Evolutionary conservation across 352 stramenopile species (phyloP), one percentile per base, ranked within the genome.

Genomic region (Phytophthora cajani): DNA sequence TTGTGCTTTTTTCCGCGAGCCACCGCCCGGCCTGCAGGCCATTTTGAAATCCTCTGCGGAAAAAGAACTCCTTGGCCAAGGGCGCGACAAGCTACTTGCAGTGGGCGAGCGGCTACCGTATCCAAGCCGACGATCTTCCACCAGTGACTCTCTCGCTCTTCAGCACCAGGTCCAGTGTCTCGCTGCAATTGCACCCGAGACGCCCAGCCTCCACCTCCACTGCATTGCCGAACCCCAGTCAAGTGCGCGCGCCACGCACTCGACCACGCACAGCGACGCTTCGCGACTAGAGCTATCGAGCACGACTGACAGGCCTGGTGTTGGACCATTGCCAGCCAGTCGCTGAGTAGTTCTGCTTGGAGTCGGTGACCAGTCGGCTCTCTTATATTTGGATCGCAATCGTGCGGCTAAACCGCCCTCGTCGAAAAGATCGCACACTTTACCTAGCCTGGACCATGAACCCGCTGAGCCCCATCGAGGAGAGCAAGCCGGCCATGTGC

Each of bases 401-500:
- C 42, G 42, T 49, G 42, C 17, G 16, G 16, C 42, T 57, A 53
- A 9, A 36, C 44, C 21, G 21, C 33, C 25, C 55, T 42, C 32
- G 50, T 19, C 21, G 2, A 36, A 72, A 77, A 77, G 65, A 77
- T 74, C 71, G 65, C 61, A 23, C 42, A 49, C 14, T 19, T 49
- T 49, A 50, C 44, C 16, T 65, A 17, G 36, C 36, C 7, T 70
- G 3, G 40, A 76, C 42, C 42, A 49, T 77, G 75, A 76, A 73
- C 30, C 54, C 53, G 5, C 54, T 72, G 32, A 79, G 72, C 33
- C 67, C 74, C 21, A 70, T 80, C 19, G 78, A 89, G 23, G 79
- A 88, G 25, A 73, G 50, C 58, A 89, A 89, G 75, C 25, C 70
- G n/a, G 47, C 70, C 58, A 89, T 87, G 79, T 90, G 84, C 38